These are phyloP conservation scores for Tothia fuscella DNA, from an alignment of 2,329 filamentous ascomycete species.

Conservation along the genomic window DNA sequence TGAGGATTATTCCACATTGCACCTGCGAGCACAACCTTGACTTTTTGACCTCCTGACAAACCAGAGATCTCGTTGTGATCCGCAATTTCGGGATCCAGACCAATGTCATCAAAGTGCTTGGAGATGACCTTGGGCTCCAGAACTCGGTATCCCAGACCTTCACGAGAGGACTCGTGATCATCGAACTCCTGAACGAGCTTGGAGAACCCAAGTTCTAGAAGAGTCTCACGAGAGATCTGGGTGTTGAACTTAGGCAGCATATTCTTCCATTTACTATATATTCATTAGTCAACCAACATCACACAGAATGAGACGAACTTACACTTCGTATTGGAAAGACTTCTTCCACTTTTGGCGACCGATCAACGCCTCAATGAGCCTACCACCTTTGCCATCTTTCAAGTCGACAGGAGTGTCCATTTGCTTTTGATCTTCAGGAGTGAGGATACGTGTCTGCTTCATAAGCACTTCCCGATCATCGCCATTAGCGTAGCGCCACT, in stretches of 20 bases:
- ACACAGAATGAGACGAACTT: too few species aligned
- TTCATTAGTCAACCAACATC: conserved; percentile 4
- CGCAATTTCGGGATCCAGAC: conserved; percentile 92
- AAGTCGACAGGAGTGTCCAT: conserved; percentile 86
- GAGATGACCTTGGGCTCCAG: conserved; percentile 88
- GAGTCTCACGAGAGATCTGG: conserved; percentile 84
- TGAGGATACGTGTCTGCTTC: conserved; percentile 91
- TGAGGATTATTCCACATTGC: conserved; percentile 99
- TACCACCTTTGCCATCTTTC: conserved; percentile 64
- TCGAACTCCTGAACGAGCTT: conserved; percentile 98
- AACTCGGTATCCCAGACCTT: conserved; percentile 91
- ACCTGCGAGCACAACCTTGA: conserved; percentile 94
- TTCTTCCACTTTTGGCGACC: conserved; percentile 99
- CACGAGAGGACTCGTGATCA: conserved; percentile 95
- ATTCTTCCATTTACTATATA: conserved; percentile 77
- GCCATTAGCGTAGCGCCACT: conserved; percentile 96
- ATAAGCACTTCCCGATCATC: conserved; percentile 94
- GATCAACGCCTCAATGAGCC: conserved; percentile 77
- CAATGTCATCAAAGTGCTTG: conserved; percentile 96
- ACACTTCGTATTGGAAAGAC: conserved; percentile 95
- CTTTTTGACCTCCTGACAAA: conserved; percentile 92
- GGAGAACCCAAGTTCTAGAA: conserved; percentile 72
- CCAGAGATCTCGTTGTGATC: conserved; percentile 98
- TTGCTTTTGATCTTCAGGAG: conserved; percentile 71
- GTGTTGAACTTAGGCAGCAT: conserved; percentile 88